Percentiles rank a stretch among this genome's conserved stretches.
These are phyloP conservation scores for Bruguiera hainesii DNA, from an alignment of 441 rosid species.

Conservation along the genomic window DNA sequence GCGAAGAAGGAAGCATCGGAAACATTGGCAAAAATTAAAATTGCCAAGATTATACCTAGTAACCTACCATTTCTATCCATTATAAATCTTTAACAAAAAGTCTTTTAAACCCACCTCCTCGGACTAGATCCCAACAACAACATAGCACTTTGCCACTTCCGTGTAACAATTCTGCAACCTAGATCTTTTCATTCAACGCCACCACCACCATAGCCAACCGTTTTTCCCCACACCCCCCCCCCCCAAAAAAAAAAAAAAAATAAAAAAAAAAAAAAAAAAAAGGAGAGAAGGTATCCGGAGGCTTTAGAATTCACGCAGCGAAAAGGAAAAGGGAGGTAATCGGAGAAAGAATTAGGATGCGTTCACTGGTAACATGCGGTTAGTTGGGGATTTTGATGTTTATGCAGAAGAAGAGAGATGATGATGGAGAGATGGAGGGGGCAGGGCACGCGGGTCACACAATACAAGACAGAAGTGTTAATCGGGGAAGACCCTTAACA, in stretches of 20 bases:
- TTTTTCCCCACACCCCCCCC: no score
- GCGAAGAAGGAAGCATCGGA: slow-evolving; percentile 37
- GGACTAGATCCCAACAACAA: slow-evolving; percentile 12
- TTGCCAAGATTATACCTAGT: slow-evolving; percentile 31
- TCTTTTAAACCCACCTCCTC: neutral
- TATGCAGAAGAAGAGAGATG: no score
- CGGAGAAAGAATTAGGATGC: no score
- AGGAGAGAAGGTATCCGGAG: neutral
- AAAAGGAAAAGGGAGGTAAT: neutral
- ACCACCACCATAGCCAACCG: no score
- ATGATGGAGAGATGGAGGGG: no score
- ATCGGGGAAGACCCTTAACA: no score
- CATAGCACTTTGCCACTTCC: neutral
- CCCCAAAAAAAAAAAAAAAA: neutral
- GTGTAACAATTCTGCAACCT: neutral
- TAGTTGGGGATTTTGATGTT: no score
- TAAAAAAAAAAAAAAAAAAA: neutral
- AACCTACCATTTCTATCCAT: slow-evolving; percentile 47
- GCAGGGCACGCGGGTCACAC: no score
- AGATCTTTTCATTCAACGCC: slow-evolving; percentile 21
- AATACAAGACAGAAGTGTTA: no score
- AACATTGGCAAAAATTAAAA: slow-evolving; percentile 36
- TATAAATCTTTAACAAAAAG: neutral
- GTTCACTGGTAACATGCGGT: no score
- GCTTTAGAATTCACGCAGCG: slow-evolving; percentile 21